phyloP scores from a whole-genome alignment of 2,329 filamentous ascomycete species.

The Cytospora leucostoma region DNA sequence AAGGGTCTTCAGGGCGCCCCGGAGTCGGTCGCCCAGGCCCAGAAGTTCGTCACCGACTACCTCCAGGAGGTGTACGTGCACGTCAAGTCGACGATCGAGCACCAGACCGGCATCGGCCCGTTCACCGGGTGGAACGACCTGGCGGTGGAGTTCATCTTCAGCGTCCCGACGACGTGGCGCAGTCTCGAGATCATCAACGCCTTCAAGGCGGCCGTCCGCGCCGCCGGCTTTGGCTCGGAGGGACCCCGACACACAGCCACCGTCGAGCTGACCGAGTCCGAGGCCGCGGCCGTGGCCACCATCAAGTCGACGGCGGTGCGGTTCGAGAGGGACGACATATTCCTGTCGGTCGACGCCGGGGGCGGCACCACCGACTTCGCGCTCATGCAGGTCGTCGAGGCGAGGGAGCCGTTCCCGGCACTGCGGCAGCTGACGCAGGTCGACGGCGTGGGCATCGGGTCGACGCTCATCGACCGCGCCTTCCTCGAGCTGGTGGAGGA shows the following conservation, averaged over 20 bases:
- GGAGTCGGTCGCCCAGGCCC: conserved; percentile 43
- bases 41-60: conserved; percentile 52
- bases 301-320: conserved; percentile 44
- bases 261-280: conserved; percentile 50
- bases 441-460: conserved; percentile 48
- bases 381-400: conserved; percentile 43
- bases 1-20: conserved; percentile 48
- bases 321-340: conserved; percentile 43
- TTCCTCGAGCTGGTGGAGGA: conserved; percentile 44
- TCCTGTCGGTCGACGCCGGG: conserved; percentile 48
- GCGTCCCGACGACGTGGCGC: conserved; percentile 59
- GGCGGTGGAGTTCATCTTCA: conserved; percentile 56
- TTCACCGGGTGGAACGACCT: conserved; percentile 46
- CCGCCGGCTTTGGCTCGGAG: conserved; percentile 51
- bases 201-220: conserved; percentile 49
- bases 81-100: conserved; percentile 47
- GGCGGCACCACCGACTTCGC: conserved; percentile 51
- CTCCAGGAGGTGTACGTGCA: conserved; percentile 51
- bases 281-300: conserved; percentile 50
- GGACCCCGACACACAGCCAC: conserved; percentile 41
- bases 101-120: conserved; percentile 41
- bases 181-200: conserved; percentile 51
- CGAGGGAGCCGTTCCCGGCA: conserved; percentile 32
- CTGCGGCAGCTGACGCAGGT: conserved; percentile 41
- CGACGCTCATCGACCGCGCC: conserved; percentile 47